phyloP scores from a whole-genome alignment of 73 alveolate genomes.

The Tetrahymena malaccensis region DNA sequence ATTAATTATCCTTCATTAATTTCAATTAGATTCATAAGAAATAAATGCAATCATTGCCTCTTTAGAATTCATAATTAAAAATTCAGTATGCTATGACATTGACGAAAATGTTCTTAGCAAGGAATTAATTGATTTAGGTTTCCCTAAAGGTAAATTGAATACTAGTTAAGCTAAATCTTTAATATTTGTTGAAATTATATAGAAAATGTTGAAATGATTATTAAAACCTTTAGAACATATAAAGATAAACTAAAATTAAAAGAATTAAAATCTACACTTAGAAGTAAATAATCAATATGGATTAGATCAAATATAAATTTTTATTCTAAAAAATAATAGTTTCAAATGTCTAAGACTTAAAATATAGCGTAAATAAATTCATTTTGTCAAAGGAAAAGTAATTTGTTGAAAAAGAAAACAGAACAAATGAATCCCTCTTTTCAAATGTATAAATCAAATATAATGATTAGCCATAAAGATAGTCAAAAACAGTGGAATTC shows the following conservation, averaged over 20 bases:
- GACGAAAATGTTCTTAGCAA: constrained; percentile 3
- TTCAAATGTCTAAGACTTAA: constrained; percentile 1
- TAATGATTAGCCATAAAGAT: not conserved
- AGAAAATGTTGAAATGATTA: constrained; percentile 23
- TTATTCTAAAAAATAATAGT: not conserved
- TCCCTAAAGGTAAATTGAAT: constrained; percentile 18
- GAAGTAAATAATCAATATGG: not conserved
- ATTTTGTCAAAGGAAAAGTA: constrained; percentile 7
- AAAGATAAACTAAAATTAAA: constrained; percentile 4
- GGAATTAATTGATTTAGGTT: constrained; percentile 33
- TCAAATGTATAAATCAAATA: constrained; percentile 4
- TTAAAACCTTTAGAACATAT: constrained; percentile 18
- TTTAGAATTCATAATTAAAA: constrained; percentile 15
- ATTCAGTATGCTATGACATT: constrained; percentile 26
- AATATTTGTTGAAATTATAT: no score
- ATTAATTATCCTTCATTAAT: not conserved
- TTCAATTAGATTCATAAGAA: constrained; percentile 3
- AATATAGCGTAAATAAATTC: constrained; percentile 33
- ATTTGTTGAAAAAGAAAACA: constrained; percentile 2
- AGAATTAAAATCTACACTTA: not conserved
- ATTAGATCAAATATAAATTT: not conserved
- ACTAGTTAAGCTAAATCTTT: not conserved
- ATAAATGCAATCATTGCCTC: constrained; percentile 32
- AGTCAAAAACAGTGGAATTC: constrained; percentile 2
- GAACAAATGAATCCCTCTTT: constrained; percentile 6